A percentile compares a stretch with the other conserved stretches of the same genome.
Conservation (phyloP, 768 basidiomycete species). For the Chalciporus pseudorubinellus region DNA sequence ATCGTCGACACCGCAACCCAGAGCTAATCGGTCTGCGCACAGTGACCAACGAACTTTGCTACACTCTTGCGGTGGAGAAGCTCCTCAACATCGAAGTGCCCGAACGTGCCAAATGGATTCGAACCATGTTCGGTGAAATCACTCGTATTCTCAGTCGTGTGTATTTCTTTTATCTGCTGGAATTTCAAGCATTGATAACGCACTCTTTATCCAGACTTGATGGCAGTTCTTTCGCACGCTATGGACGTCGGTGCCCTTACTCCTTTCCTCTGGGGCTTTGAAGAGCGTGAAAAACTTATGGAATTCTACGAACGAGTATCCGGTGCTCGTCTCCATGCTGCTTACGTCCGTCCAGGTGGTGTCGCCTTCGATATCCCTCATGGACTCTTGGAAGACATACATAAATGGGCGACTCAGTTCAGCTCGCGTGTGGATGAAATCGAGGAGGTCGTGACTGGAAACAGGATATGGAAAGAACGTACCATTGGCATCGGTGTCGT, state of each 20-base stretch:
- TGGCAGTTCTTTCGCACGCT: constrained; percentile 94
- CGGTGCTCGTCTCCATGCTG: constrained; percentile 93
- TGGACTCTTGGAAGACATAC: constrained; percentile 97
- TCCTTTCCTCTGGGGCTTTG: constrained; percentile 99
- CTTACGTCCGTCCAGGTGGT: constrained; percentile 97
- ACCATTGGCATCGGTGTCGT: constrained; percentile 90
- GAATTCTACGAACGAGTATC: constrained; percentile 99
- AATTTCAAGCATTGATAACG: constrained; percentile 1
- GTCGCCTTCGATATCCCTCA: constrained; percentile 98
- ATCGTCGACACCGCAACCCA: neutral
- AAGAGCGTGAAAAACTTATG: constrained; percentile 99
- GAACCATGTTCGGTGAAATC: constrained; percentile 95
- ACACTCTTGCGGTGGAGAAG: constrained; percentile 96
- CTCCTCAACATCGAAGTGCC: constrained; percentile 96
- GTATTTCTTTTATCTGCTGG: constrained; percentile 26
- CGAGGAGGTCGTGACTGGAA: constrained; percentile 96
- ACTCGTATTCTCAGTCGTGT: constrained; percentile 92
- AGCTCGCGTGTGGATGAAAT: constrained; percentile 89
- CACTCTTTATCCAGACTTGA: constrained; percentile 58
- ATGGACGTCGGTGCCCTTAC: constrained; percentile 99
- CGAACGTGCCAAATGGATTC: constrained; percentile 97
- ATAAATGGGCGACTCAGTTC: constrained; percentile 97
- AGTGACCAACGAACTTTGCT: constrained; percentile 99
- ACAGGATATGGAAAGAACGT: constrained; percentile 97
- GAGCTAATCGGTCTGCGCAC: constrained; percentile 8